Conservation (phyloP, 208 protist genomes). For the Kentomonas sorsogonicus region DNA sequence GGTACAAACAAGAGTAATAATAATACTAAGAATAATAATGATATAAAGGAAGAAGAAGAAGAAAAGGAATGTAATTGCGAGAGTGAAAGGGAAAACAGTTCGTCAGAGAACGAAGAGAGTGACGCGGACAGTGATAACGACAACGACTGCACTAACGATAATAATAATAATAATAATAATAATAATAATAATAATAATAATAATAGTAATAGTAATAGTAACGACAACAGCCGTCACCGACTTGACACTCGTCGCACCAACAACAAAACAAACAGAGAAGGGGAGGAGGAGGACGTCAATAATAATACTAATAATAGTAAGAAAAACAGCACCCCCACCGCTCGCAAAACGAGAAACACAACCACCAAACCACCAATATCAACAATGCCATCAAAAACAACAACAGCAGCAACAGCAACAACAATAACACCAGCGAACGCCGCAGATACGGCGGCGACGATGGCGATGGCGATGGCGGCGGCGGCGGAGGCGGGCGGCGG, state of each 20-base stretch:
- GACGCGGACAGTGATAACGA: too few species aligned
- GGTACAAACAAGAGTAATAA: not conserved
- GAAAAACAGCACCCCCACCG: not conserved
- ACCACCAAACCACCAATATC: not conserved
- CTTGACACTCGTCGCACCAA: too few species aligned
- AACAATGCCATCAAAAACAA: not conserved
- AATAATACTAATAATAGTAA: not conserved
- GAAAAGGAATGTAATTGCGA: not conserved
- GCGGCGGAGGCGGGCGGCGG: too few species aligned
- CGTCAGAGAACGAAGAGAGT: not conserved
- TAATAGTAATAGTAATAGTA: not conserved
- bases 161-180: slow-evolving; percentile 5
- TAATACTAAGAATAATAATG: slow-evolving; percentile 1
- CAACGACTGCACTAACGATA: not conserved
- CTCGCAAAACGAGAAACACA: not conserved
- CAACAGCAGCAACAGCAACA: not conserved
- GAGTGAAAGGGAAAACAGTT: not conserved
- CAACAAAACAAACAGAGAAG: not conserved
- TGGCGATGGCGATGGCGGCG: too few species aligned
- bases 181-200: not conserved
- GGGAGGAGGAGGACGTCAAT: not conserved
- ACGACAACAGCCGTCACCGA: too few species aligned
- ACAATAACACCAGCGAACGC: too few species aligned
- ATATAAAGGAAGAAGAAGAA: not conserved
- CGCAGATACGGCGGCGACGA: too few species aligned